Conservation (phyloP, 1,139 yeast genomes). For the Sugiyamaella sp. region DNA sequence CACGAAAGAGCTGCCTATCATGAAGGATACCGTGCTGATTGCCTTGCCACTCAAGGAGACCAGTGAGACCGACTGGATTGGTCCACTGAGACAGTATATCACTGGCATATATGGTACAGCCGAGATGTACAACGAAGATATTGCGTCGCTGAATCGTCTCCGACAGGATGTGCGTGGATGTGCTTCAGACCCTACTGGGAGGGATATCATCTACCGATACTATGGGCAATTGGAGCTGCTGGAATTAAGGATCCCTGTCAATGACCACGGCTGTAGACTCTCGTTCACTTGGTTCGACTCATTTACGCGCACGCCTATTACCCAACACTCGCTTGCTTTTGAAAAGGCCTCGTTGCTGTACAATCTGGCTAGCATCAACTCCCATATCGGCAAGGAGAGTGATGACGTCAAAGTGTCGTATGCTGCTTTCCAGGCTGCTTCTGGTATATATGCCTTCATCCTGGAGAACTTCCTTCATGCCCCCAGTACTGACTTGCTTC, state of each 20-base stretch:
- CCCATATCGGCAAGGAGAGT: slow-evolving; percentile 52
- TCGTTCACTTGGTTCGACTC: slow-evolving; percentile 84
- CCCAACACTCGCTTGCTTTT: slow-evolving; percentile 73
- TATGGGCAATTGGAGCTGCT: slow-evolving; percentile 82
- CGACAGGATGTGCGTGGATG: slow-evolving; percentile 65
- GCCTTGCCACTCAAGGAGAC: slow-evolving; percentile 57
- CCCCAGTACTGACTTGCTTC: slow-evolving; percentile 77
- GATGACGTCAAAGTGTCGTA: slow-evolving; percentile 62
- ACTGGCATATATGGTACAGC: slow-evolving; percentile 64
- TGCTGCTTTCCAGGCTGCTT: slow-evolving; percentile 69
- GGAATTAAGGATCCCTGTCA: slow-evolving; percentile 73
- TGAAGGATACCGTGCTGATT: slow-evolving; percentile 44
- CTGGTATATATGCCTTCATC: slow-evolving; percentile 74
- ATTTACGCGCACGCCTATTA: slow-evolving; percentile 55
- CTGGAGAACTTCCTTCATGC: slow-evolving; percentile 87
- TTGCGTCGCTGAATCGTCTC: slow-evolving; percentile 57
- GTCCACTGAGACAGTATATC: slow-evolving; percentile 63
- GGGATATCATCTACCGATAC: slow-evolving; percentile 66
- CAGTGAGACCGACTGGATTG: slow-evolving; percentile 64
- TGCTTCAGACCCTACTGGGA: slow-evolving; percentile 43
- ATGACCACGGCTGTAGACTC: slow-evolving; percentile 56
- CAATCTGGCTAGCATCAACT: slow-evolving; percentile 65
- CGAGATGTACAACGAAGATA: slow-evolving; percentile 60
- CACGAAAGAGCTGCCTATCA: not conserved
- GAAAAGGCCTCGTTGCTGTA: slow-evolving; percentile 87